A percentile compares a stretch with the other conserved stretches of the same genome.
Conservation (phyloP, 495 filamentous ascomycete species). For the Parmelia sp. region DNA sequence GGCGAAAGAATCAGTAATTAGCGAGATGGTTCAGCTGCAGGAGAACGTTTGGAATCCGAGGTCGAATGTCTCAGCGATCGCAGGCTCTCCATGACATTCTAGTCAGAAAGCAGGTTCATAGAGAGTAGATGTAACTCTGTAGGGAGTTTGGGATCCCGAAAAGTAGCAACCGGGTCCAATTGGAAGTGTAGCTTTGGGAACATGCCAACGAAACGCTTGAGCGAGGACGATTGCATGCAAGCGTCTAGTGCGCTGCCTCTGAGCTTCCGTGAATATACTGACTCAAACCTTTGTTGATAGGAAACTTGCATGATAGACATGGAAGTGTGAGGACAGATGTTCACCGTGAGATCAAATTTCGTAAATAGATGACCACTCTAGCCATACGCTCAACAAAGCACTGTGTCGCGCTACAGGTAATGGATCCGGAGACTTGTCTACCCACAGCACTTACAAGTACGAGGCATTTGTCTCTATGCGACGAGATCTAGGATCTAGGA, state of each 20-base stretch:
- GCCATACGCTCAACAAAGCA: neutral
- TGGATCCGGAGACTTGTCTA: neutral
- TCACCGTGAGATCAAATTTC: neutral
- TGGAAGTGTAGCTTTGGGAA: neutral
- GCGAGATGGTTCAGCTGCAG: too few relatives aligned
- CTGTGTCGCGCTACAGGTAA: neutral
- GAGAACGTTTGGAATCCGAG: neutral
- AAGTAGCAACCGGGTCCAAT: neutral
- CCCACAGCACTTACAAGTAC: neutral
- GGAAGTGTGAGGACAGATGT: neutral
- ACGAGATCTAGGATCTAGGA: too few relatives aligned
- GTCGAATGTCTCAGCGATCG: neutral
- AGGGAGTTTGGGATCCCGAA: neutral
- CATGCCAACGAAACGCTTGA: neutral
- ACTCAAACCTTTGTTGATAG: neutral
- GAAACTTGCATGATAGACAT: neutral
- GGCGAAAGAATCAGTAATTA: too few relatives aligned
- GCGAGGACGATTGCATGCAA: neutral
- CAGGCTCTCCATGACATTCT: neutral
- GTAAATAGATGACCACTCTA: neutral
- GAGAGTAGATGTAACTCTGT: neutral
- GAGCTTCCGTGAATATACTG: neutral
- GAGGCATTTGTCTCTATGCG: neutral
- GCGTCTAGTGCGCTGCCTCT: neutral
- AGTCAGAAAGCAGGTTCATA: neutral